Evolutionary conservation across 1,284 basidiomycete species (phyloP).

Genomic region (Cerioporus squamosus): DNA sequence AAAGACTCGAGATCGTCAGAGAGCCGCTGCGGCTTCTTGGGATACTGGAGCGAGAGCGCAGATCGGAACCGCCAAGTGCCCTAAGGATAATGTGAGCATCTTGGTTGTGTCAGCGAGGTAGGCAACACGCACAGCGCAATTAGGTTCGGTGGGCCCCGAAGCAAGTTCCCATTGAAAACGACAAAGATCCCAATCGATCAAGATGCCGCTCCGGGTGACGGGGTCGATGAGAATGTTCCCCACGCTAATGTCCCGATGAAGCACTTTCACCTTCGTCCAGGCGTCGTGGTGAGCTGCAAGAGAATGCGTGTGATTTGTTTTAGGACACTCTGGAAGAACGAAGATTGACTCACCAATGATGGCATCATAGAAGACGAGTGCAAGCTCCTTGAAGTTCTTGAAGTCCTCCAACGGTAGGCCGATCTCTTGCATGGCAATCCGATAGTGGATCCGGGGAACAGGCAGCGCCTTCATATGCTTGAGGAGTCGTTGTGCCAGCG

Average conservation of each 20-base stretch:
- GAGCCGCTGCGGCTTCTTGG: slow-evolving; percentile 4
- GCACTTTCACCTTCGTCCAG: background rate
- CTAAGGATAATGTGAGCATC: background rate
- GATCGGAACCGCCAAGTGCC: slow-evolving; percentile 22
- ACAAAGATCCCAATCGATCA: slow-evolving; percentile 16
- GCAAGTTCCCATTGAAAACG: background rate
- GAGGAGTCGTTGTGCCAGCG: background rate
- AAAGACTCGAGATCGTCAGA: slow-evolving; percentile 22
- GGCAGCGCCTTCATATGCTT: background rate
- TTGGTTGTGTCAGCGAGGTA: background rate
- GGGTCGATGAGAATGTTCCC: slow-evolving; percentile 16
- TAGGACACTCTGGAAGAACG: no score
- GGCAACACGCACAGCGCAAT: background rate
- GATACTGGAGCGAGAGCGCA: background rate
- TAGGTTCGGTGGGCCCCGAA: background rate
- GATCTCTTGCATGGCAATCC: background rate
- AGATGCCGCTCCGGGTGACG: background rate
- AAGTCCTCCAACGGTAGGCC: background rate
- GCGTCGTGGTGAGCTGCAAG: background rate
- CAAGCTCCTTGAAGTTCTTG: background rate
- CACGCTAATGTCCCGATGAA: slow-evolving; percentile 17
- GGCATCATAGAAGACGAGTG: background rate
- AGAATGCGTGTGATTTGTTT: no score
- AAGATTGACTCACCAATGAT: background rate
- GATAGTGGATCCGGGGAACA: slow-evolving; percentile 1